Evolutionary conservation across 805 yeast genomes (phyloP), one percentile per base, ranked within the genome.

Genomic region (Candida andamanensis): DNA sequence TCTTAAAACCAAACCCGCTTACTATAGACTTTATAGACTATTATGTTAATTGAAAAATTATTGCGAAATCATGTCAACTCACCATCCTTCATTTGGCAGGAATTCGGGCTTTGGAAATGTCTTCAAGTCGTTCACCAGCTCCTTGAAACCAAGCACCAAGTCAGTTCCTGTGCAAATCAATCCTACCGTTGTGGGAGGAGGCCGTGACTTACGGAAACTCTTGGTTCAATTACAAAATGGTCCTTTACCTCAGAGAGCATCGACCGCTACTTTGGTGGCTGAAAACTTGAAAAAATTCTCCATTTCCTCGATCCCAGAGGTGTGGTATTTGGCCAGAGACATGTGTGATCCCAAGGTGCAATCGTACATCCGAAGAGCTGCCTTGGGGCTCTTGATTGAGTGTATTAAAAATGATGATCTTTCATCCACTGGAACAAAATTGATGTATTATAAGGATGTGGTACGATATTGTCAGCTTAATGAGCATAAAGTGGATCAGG

Each of bases 291-390:
- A 68, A 15, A 71, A 67, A 29, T 68, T 67, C 30, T 61, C 78
- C 3, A 67, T 77, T 2, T 65, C 79, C 0, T 71, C 81, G 2
- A 66, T 84, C 4, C 78, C 85, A 0, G 87, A 82, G 40, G 65
- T 85, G 2, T 85, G 95, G 95, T 76, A 79, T 50, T 57, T 77
- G 31, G 79, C 81, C 0, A 60, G 72, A 37, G 74, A 69, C 30
- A 54, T 80, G 50, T 64, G 83, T 30, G 59, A 60, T 5, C 52
- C 63, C 3, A 56, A 80, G 17, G 35, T 44, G 5, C 52, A 48
- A 22, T 36, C 57, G 3, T 34, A 45, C 14, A 47, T 54, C 12
- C 40, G 71, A 36, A 55, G 69, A 19, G 69, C 72, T 1, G 78
- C 79, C 0, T 52, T 84, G 20, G 52, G 63, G 12, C 58, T 86